These are phyloP conservation scores for Fusarium sp. DNA, from an alignment of 2,329 filamentous ascomycete genomes.

Conservation along the genomic window DNA sequence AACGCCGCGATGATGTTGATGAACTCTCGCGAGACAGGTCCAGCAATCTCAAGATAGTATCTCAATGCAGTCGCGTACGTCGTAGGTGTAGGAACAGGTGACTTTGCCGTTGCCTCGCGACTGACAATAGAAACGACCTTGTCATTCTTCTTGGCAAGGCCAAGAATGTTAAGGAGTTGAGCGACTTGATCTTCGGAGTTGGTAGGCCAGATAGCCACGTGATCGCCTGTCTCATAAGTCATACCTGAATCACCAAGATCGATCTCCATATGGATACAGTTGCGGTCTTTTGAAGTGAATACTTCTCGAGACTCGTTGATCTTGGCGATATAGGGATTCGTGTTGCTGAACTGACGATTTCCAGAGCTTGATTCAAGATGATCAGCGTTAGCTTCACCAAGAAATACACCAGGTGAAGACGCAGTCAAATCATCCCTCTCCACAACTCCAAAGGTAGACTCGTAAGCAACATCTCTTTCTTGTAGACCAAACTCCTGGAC, in stretches of 20 bases:
- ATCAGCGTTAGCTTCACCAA: not conserved
- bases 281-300: not conserved
- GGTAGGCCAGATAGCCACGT: not conserved
- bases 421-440: not conserved
- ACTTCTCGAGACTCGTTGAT: not conserved
- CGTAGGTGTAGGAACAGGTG: slow-evolving; percentile 2
- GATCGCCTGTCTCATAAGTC: not conserved
- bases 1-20: not conserved
- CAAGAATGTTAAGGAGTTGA: not conserved
- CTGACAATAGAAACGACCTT: not conserved
- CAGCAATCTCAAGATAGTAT: slow-evolving; percentile 14
- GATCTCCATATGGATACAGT: not conserved
- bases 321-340: not conserved
- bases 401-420: not conserved
- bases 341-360: not conserved
- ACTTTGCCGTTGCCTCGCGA: not conserved
- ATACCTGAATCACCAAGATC: not conserved
- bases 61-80: not conserved
- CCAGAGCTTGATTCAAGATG: not conserved
- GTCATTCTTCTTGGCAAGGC: not conserved
- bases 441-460: not conserved
- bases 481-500: not conserved
- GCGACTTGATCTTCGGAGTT: not conserved
- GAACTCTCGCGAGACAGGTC: slow-evolving; percentile 7
- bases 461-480: not conserved